Evolutionary conservation across 148 eudicot genomes (phyloP), one percentile per base, ranked within the genome.

Genomic region (Pouteria glomerata): DNA sequence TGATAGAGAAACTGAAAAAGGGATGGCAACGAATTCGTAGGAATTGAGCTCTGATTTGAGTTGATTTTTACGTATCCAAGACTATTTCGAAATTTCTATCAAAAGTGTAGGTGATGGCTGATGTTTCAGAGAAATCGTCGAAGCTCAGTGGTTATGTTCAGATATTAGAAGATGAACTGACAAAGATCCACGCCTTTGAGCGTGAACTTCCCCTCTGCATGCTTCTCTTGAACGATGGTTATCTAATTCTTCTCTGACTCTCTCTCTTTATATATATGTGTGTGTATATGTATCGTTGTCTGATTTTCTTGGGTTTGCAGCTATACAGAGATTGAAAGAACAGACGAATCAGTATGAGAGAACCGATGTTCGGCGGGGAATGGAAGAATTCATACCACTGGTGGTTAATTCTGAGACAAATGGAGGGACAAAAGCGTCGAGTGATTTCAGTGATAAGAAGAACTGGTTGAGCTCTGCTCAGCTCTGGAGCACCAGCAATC

Each of bases 201-300:
- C 91, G 88, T 34, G 93, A 90, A 60, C 83, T 92, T 15, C 96
- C 97, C 29, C 68, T 83, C 24, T 90, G 88, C 26, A 69, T 73
- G 73, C 68, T 73, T 33, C 78, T 92, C 27, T 34, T 92, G 14
- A 78, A 81, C 21, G 82, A 90, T 63, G 97, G 97, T n/a, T n/a
- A n/a, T n/a, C n/a, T n/a, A n/a, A n/a, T n/a, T n/a, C n/a, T n/a
- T n/a, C n/a, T 92, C 8, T n/a, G 48, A 13, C 33, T 24, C 35
- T 60, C 48, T 70, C 51, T 42, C 5, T 37, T 16, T 66, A 24
- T 33, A 8, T 15, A 18, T 57, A 56, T 57, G n/a, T 0, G n/a
- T 16, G 12, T 70, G 10, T 57, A 3, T 57, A 37, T 34, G 16
- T 72, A 21, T 14, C 6, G 27, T 2, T 1, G 10, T 14, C 6